Conservation (phyloP, 1,139 yeast species). For the Blastobotrys illinoisensis region DNA sequence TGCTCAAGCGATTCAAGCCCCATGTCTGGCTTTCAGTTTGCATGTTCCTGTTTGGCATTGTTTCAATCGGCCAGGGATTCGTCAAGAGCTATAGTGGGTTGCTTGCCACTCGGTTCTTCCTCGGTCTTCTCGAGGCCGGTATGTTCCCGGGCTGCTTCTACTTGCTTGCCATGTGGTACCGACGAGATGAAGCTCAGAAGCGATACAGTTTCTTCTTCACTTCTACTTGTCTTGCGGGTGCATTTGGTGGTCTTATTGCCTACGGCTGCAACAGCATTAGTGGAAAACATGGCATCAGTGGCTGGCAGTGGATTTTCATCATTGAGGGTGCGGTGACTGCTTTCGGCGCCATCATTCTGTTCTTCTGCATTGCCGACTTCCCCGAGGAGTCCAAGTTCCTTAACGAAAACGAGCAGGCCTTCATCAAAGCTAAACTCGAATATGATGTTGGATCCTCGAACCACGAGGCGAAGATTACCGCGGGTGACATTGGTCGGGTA, state of each 20-base stretch:
- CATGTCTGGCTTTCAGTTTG: constrained; percentile 57
- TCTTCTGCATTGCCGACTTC: constrained; percentile 64
- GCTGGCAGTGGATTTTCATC: constrained; percentile 76
- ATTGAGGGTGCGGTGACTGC: constrained; percentile 69
- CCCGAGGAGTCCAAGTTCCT: constrained; percentile 57
- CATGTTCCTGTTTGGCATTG: constrained; percentile 56
- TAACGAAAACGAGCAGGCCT: constrained; percentile 37
- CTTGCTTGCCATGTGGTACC: constrained; percentile 49
- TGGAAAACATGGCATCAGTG: constrained; percentile 42
- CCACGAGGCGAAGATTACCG: constrained; percentile 30
- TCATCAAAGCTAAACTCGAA: constrained; percentile 41
- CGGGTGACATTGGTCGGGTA: constrained; percentile 30
- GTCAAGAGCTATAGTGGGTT: constrained; percentile 53
- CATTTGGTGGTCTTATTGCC: constrained; percentile 75
- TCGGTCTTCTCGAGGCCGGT: constrained; percentile 64
- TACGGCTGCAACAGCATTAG: constrained; percentile 47
- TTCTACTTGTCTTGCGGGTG: constrained; percentile 71
- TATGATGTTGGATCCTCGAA: constrained; percentile 39
- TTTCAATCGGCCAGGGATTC: constrained; percentile 63
- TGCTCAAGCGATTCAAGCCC: constrained; percentile 55
- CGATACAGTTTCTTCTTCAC: constrained; percentile 63
- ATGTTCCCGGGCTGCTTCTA: constrained; percentile 72
- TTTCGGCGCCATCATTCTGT: constrained; percentile 56
- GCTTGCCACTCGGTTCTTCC: constrained; percentile 54
- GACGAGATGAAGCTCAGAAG: constrained; percentile 60